Evolutionary conservation across 768 basidiomycete species (phyloP).

Genomic region (Strobilomyces dryophilus): DNA sequence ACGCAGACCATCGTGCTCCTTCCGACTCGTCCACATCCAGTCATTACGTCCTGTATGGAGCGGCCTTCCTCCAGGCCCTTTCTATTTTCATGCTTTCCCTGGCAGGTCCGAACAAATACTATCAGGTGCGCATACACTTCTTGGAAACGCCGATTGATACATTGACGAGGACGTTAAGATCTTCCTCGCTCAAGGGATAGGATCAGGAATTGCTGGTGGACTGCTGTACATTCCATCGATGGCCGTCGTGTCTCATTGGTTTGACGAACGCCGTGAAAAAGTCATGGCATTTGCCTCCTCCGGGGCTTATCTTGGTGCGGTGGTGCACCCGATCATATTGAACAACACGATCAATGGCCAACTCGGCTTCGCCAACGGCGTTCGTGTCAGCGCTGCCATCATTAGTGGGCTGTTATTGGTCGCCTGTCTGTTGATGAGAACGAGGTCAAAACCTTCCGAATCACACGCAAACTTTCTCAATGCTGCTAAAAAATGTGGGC

Average conservation of each 20-base stretch:
- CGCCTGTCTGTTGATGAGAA: constrained; percentile 38
- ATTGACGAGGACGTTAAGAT: constrained; percentile 30
- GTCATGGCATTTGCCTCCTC: constrained; percentile 55
- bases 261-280: constrained; percentile 42
- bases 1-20: background rate
- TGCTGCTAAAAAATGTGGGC: constrained; percentile 19
- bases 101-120: constrained; percentile 38
- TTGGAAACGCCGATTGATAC: too few species aligned
- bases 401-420: constrained; percentile 36
- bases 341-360: constrained; percentile 43
- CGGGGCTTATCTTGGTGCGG: constrained; percentile 57
- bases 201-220: constrained; percentile 45
- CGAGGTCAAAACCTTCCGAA: constrained; percentile 36
- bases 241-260: constrained; percentile 51
- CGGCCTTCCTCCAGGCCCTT: constrained; percentile 26
- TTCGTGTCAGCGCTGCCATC: constrained; percentile 40
- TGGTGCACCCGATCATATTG: constrained; percentile 60
- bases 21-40: constrained; percentile 7
- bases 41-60: constrained; percentile 25
- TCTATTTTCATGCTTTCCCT: constrained; percentile 46
- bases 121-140: constrained; percentile 32
- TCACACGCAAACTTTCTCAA: constrained; percentile 17
- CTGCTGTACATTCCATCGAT: constrained; percentile 45
- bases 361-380: constrained; percentile 44
- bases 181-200: constrained; percentile 50